These are phyloP conservation scores for Wickerhamomyces ciferrii DNA, from an alignment of 805 yeast species.

Conservation along the genomic window DNA sequence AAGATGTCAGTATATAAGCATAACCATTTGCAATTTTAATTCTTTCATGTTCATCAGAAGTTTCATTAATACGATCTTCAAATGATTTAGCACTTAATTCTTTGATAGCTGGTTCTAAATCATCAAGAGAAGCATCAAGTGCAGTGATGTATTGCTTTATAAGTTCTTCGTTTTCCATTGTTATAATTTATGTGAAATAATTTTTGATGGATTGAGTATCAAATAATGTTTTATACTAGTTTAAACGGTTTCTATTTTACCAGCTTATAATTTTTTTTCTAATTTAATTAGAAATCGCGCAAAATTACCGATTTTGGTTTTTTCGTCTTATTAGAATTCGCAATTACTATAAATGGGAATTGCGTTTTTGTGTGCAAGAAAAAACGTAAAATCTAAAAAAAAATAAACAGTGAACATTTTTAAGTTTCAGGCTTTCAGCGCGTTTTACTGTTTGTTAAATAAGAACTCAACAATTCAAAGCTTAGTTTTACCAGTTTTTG, in stretches of 20 bases:
- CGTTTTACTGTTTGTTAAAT: too few species aligned
- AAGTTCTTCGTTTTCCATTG: constrained; percentile 42
- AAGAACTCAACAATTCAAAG: too few species aligned
- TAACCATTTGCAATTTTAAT: constrained; percentile 28
- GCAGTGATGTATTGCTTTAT: constrained; percentile 34
- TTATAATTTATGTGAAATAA: too few species aligned
- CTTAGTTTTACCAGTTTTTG: too few species aligned
- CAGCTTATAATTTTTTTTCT: neutral
- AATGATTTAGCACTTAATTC: constrained; percentile 33
- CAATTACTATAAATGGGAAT: neutral
- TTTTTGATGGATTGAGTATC: too few species aligned
- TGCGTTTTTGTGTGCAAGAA: neutral
- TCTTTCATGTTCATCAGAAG: constrained; percentile 20
- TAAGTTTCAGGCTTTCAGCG: too few species aligned
- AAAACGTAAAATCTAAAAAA: too few species aligned
- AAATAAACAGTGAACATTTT: too few species aligned
- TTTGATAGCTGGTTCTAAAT: constrained; percentile 28
- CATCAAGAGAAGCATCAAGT: constrained; percentile 31
- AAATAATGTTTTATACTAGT: too few species aligned
- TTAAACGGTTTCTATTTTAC: neutral
- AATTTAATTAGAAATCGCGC: neutral
- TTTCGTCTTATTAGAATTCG: neutral
- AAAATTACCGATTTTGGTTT: neutral
- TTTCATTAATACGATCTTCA: constrained; percentile 28
- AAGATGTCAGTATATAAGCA: constrained; percentile 50